phyloP scores from a whole-genome alignment of 2,329 filamentous ascomycete species.

The Fusarium sp. region DNA sequence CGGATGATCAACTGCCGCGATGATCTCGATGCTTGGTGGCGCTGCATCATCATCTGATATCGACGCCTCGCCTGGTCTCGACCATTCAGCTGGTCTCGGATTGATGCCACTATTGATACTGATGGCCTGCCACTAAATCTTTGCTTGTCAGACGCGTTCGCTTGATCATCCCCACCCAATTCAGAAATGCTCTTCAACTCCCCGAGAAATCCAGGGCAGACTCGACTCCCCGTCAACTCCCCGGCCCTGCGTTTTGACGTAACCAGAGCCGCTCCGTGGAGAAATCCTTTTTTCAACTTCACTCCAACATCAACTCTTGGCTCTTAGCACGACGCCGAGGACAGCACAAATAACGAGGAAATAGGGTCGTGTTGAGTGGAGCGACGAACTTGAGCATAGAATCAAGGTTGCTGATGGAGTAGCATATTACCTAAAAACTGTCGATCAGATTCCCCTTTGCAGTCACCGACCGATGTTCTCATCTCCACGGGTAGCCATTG shows the following conservation, averaged over 20 bases:
- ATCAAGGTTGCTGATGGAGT: conserved; percentile 20
- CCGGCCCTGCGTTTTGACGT: conserved; percentile 11
- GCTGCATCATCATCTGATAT: too few species aligned
- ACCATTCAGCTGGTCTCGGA: too few species aligned
- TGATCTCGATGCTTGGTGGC: conserved; percentile 1
- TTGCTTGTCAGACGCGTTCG: not conserved
- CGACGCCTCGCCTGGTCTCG: too few species aligned
- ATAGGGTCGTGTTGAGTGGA: conserved; percentile 23
- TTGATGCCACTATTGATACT: too few species aligned
- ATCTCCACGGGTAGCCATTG: conserved; percentile 1
- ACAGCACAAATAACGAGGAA: conserved; percentile 3
- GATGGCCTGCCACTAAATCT: too few species aligned
- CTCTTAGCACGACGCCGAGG: not conserved
- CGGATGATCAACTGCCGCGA: not conserved
- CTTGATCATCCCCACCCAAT: conserved; percentile 5
- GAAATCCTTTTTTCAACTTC: conserved; percentile 21
- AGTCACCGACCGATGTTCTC: not conserved
- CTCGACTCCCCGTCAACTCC: conserved; percentile 29
- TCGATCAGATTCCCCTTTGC: conserved; percentile 1
- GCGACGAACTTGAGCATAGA: conserved; percentile 28
- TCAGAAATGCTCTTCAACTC: conserved; percentile 17
- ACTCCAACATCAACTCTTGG: conserved; percentile 8
- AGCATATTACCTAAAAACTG: conserved; percentile 8
- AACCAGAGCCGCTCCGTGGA: conserved; percentile 2
- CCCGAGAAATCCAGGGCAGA: conserved; percentile 8